Conservation (phyloP, 2,329 filamentous ascomycete species). For the Nemania sp. region DNA sequence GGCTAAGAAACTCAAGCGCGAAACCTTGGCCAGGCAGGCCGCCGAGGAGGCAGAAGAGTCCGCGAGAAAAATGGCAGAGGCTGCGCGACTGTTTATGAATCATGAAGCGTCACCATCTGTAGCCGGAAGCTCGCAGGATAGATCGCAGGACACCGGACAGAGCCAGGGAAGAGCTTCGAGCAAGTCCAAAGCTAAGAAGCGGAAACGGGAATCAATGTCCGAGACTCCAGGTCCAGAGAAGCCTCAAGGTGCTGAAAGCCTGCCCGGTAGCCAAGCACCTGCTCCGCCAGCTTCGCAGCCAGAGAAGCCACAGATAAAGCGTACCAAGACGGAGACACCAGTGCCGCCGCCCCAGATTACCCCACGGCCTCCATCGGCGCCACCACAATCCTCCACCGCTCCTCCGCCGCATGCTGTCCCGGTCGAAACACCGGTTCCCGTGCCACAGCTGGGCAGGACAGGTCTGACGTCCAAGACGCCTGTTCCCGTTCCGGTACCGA, state of each 20-base stretch:
- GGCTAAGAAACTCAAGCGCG: slow-evolving; percentile 73
- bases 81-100: slow-evolving; percentile 50
- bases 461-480: slow-evolving; percentile 41
- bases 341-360: slow-evolving; percentile 50
- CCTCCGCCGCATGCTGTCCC: slow-evolving; percentile 18
- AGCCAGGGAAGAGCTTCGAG: slow-evolving; percentile 34
- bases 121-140: slow-evolving; percentile 37
- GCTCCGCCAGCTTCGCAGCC: slow-evolving; percentile 23
- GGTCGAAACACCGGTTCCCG: slow-evolving; percentile 39
- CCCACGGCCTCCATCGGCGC: slow-evolving; percentile 39
- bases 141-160: slow-evolving; percentile 35
- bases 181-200: slow-evolving; percentile 44
- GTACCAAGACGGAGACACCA: slow-evolving; percentile 61
- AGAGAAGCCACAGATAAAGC: slow-evolving; percentile 50
- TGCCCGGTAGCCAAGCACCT: slow-evolving; percentile 22
- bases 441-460: slow-evolving; percentile 38
- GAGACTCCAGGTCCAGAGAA: slow-evolving; percentile 39
- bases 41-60: slow-evolving; percentile 65
- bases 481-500: slow-evolving; percentile 38
- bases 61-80: slow-evolving; percentile 55
- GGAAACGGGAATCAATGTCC: slow-evolving; percentile 49
- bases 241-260: slow-evolving; percentile 32
- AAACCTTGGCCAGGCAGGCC: slow-evolving; percentile 63
- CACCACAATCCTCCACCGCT: slow-evolving; percentile 30
- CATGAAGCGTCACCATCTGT: slow-evolving; percentile 41